A percentile compares a stretch with the other conserved stretches of the same genome.
phyloP scores from a whole-genome alignment of 164 flowering plant genomes.

The Berberis thunbergii region DNA sequence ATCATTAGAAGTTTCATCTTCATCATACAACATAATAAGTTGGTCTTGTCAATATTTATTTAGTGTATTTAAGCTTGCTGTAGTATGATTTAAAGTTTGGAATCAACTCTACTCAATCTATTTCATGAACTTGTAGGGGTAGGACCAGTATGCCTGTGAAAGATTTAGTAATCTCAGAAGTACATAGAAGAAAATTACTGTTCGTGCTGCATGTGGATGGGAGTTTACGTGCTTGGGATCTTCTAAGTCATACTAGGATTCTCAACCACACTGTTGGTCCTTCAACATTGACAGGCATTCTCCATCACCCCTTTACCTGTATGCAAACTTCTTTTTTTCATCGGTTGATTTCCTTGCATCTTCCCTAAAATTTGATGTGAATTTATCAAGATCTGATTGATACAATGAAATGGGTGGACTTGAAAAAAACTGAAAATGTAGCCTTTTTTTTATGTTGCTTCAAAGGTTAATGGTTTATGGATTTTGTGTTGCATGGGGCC shows the following conservation, averaged over 20 bases:
- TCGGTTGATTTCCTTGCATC: too few species aligned
- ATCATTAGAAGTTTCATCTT: too few species aligned
- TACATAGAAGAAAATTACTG: conserved; percentile 37
- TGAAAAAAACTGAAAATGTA: too few species aligned
- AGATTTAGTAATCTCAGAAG: conserved; percentile 40
- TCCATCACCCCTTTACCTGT: not conserved
- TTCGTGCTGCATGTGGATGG: conserved; percentile 82
- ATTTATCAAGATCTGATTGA: too few species aligned
- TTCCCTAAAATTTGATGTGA: too few species aligned
- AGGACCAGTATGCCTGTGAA: conserved; percentile 41
- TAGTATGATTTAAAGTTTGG: not conserved
- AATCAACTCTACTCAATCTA: not conserved
- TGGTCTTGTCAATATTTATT: too few species aligned
- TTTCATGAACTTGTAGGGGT: conserved; percentile 38
- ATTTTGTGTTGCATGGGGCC: too few species aligned
- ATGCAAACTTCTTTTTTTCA: not conserved
- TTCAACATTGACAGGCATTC: conserved; percentile 41
- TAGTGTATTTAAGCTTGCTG: too few species aligned
- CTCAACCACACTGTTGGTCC: conserved; percentile 36
- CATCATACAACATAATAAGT: too few species aligned
- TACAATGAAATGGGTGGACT: too few species aligned
- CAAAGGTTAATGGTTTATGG: too few species aligned
- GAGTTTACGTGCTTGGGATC: conserved; percentile 75
- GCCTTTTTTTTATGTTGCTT: too few species aligned
- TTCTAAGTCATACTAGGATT: conserved; percentile 35